Evolutionary conservation across 2,329 filamentous ascomycete species (phyloP).

Genomic region (Verticillium albo-atrum): DNA sequence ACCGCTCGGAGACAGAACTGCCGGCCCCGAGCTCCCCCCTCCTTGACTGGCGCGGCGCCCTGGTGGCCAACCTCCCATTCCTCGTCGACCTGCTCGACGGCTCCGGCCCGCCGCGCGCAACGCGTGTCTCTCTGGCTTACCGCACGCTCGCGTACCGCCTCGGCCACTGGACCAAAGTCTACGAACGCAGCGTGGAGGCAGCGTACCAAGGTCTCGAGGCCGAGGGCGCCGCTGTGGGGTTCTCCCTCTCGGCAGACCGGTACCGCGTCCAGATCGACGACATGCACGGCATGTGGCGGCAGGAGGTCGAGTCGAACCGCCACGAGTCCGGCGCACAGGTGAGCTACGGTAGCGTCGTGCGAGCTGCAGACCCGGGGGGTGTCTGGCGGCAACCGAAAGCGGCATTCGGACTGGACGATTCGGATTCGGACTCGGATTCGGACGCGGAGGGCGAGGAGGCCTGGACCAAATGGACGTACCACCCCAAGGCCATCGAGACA

Average conservation of each 20-base stretch:
- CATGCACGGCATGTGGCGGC: conserved; percentile 16
- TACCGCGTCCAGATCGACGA: not conserved
- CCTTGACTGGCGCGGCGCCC: not conserved
- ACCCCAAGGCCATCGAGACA: conserved; percentile 2
- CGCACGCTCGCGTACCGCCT: conserved; percentile 19
- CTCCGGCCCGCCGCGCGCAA: not conserved
- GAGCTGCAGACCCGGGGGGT: conserved; percentile 25
- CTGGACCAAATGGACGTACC: not conserved
- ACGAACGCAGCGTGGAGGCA: not conserved
- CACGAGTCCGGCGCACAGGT: conserved; percentile 8
- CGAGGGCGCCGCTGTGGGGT: conserved; percentile 3
- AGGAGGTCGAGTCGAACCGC: conserved; percentile 14
- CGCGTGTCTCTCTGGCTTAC: conserved; percentile 10
- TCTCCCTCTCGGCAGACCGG: not conserved
- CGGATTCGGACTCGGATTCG: too few species aligned
- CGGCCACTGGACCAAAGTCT: conserved; percentile 15
- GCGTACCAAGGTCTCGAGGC: conserved; percentile 8
- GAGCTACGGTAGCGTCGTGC: conserved; percentile 23
- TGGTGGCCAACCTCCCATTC: not conserved
- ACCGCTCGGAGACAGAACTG: not conserved
- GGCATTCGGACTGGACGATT: too few species aligned
- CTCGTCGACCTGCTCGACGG: conserved; percentile 10
- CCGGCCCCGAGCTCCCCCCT: not conserved
- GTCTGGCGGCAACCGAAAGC: too few species aligned
- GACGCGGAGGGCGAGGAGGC: not conserved